phyloP scores from a whole-genome alignment of 2,329 filamentous ascomycete genomes.

The Aureobasidium sp. region DNA sequence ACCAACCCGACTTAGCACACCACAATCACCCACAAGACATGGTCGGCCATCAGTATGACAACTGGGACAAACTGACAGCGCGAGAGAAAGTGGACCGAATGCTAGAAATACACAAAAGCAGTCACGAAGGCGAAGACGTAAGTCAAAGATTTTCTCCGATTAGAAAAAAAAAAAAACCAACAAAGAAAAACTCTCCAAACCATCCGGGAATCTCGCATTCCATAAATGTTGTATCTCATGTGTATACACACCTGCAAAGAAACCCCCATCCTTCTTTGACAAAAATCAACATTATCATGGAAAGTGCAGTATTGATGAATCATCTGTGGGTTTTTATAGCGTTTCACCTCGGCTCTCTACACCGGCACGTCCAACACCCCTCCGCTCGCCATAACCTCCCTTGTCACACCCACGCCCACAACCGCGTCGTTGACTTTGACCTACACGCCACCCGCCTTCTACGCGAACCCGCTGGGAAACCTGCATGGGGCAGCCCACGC shows the following conservation, averaged over 20 bases:
- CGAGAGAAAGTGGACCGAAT: background rate
- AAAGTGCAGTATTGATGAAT: no score
- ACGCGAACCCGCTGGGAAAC: conserved; percentile 43
- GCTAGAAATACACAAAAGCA: background rate
- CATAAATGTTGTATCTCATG: no score
- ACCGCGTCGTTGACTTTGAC: background rate
- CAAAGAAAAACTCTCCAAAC: background rate
- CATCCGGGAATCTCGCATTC: no score
- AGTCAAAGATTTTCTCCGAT: background rate
- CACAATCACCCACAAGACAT: background rate
- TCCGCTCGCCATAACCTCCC: background rate
- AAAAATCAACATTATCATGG: background rate
- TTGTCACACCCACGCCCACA: conserved; percentile 1
- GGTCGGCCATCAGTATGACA: background rate
- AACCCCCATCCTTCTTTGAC: background rate
- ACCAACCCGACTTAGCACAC: background rate
- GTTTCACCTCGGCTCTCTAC: background rate
- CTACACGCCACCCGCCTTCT: conserved; percentile 33
- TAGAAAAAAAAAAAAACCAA: background rate
- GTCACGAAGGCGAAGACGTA: conserved; percentile 6
- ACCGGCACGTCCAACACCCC: background rate
- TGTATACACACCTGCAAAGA: no score
- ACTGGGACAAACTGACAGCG: background rate
- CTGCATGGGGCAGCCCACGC: conserved; percentile 50
- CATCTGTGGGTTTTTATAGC: no score